Evolutionary conservation across 1,284 basidiomycete genomes (phyloP).

Genomic region (Sanghuangporus baumii): DNA sequence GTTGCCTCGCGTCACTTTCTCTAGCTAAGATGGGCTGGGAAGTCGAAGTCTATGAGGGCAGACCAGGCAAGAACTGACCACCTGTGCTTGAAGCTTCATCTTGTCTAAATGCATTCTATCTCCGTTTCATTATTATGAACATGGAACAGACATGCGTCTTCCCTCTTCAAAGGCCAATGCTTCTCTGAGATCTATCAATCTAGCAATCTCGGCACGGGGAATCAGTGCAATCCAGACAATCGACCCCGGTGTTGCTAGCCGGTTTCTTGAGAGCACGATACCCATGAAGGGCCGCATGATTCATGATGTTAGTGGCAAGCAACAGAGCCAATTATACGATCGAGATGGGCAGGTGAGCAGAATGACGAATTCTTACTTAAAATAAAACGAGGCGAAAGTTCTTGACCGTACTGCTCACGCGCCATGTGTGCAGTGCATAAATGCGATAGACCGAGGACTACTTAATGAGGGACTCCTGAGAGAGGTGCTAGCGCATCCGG

Average conservation of each 20-base stretch:
- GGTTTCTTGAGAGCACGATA: constrained; percentile 77
- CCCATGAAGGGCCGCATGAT: constrained; percentile 97
- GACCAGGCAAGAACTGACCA: constrained; percentile 58
- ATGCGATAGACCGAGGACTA: constrained; percentile 86
- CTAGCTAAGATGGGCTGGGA: constrained; percentile 86
- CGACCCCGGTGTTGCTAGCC: constrained; percentile 66
- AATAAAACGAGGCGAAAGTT: neutral
- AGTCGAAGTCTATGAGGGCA: constrained; percentile 86
- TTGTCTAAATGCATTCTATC: constrained; percentile 18
- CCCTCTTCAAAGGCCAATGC: constrained; percentile 57
- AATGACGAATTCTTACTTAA: constrained; percentile 18
- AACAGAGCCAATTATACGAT: constrained; percentile 84
- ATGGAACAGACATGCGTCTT: constrained; percentile 60
- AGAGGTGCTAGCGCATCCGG: constrained; percentile 56
- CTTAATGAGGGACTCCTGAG: constrained; percentile 84
- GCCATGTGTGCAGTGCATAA: constrained; percentile 63
- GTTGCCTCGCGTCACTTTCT: constrained; percentile 84
- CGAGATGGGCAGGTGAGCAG: constrained; percentile 72
- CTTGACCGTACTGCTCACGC: constrained; percentile 4
- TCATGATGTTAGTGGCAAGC: constrained; percentile 67
- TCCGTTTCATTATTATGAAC: constrained; percentile 1
- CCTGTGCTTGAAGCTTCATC: constrained; percentile 14
- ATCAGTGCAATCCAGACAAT: constrained; percentile 82
- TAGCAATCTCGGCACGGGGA: constrained; percentile 92
- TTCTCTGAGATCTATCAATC: constrained; percentile 88